Base-by-base conservation (phyloP, 345 rosid genomes). In the Passiflora organensis region DNA sequence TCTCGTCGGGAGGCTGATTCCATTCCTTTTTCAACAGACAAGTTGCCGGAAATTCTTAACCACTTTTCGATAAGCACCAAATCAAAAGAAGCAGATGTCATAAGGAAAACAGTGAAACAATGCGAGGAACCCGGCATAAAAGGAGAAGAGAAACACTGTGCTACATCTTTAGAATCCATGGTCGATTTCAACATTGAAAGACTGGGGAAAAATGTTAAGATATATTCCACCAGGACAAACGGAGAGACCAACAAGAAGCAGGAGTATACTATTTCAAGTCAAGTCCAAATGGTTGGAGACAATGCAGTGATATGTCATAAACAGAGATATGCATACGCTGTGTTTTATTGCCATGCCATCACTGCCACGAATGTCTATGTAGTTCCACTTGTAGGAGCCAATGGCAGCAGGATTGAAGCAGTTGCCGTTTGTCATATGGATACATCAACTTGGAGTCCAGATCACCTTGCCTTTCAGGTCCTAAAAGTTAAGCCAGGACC, bases 401-500 rank as follows among this genome's bases (percentile, higher is more conserved):
- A 56, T 32, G 60, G 43, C 28, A 8, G 42, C 20, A 19, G 44
- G 28, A 13, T 10, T 10, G 9, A 44, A 44, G 43, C 42, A 0
- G 13, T 18, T 0, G 41, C 23, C 0, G 22, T 56, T 0, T 56
- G 60, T 25, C 51, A 56, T 13, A n/a, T 28, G 0, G 18, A 56
- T 20, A 43, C 60, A 6, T 56, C 60, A 18, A 23, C 34, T 43
- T 43, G 60, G 50, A 5, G 20, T 6, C 24, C 39, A 0, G 9
- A 56, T 1, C 51, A 56, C 14, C 2, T 43, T 4, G 42, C 28
- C 5, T 44, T 56, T 44, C 0, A 28, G 8, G 10, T 17, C 20
- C 60, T 56, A 5, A 28, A 56, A 6, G 39, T 44, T 2, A 44
- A 56, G 12, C 60, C 60, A 36, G 57, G 60, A 18, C 23, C 51